A percentile compares a stretch with the other conserved stretches of the same genome.
Conservation (phyloP, 2,329 filamentous ascomycete genomes). For the Chaetomium sp. region DNA sequence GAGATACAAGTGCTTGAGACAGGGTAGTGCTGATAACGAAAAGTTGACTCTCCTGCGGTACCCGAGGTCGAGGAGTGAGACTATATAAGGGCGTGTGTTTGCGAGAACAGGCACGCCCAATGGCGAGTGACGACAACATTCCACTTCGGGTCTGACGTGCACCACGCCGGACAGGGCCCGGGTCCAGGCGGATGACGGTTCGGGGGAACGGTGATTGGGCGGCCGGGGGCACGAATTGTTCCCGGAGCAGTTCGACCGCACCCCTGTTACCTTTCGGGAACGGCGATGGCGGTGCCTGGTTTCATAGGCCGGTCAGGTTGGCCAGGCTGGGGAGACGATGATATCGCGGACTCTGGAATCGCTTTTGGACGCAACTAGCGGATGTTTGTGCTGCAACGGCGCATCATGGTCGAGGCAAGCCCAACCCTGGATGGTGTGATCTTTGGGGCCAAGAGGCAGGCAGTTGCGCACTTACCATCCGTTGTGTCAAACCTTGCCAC, state of each 20-base stretch:
- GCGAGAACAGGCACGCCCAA: constrained; percentile 15
- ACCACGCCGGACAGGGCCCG: constrained; percentile 15
- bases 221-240: constrained; percentile 24
- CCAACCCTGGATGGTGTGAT: no score
- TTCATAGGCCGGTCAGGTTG: background rate
- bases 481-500: background rate
- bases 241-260: constrained; percentile 21
- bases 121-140: constrained; percentile 22
- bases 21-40: constrained; percentile 17
- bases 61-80: constrained; percentile 20
- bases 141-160: constrained; percentile 11
- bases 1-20: constrained; percentile 4
- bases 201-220: constrained; percentile 20
- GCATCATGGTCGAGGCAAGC: background rate
- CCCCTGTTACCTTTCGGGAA: constrained; percentile 22
- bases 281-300: constrained; percentile 4
- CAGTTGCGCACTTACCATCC: background rate
- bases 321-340: background rate
- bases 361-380: background rate
- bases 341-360: background rate
- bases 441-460: background rate
- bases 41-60: constrained; percentile 12
- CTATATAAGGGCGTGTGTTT: constrained; percentile 23
- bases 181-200: constrained; percentile 18
- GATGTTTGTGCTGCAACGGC: background rate